Percentiles rank a stretch among this genome's conserved stretches.
Conservation (phyloP, 495 filamentous ascomycete genomes). For the Penicillium coffeae region DNA sequence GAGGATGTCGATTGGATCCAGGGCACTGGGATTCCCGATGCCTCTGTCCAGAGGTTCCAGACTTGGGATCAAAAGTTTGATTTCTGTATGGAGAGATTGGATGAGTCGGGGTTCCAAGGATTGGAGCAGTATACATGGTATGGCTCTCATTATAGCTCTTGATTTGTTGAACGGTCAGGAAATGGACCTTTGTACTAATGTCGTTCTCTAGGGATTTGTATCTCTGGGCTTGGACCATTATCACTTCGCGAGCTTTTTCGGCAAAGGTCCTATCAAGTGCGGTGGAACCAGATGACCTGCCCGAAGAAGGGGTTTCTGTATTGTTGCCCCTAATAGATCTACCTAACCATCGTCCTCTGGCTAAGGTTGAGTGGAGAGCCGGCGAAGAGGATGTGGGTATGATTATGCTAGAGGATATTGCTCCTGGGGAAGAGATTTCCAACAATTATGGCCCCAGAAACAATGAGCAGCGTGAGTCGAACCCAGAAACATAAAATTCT, state of each 20-base stretch:
- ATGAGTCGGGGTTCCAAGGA: conserved; percentile 29
- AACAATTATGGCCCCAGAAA: conserved; percentile 69
- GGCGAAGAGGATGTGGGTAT: conserved; percentile 44
- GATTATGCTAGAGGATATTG: conserved; percentile 42
- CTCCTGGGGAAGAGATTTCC: conserved; percentile 51
- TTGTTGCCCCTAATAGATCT: conserved; percentile 61
- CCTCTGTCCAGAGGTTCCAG: conserved; percentile 37
- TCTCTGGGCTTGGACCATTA: conserved; percentile 61
- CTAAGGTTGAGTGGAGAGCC: conserved; percentile 60
- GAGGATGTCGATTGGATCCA: conserved; percentile 56
- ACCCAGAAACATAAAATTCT: not conserved
- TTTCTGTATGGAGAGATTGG: conserved; percentile 31
- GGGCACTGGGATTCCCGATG: conserved; percentile 55
- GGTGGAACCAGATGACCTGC: conserved; percentile 25
- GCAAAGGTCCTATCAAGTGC: conserved; percentile 41
- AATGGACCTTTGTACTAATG: conserved; percentile 7
- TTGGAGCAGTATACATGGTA: conserved; percentile 42
- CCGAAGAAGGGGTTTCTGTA: conserved; percentile 43
- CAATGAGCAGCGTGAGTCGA: conserved; percentile 60
- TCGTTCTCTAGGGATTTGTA: conserved; percentile 53
- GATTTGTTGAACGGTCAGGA: too few relatives aligned
- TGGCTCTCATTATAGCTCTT: too few relatives aligned
- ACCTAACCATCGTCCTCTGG: conserved; percentile 54
- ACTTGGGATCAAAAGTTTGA: conserved; percentile 52
- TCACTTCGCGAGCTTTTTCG: conserved; percentile 55